Base-by-base conservation (phyloP, 2,329 filamentous ascomycete genomes). In the Penicillium nordicum region DNA sequence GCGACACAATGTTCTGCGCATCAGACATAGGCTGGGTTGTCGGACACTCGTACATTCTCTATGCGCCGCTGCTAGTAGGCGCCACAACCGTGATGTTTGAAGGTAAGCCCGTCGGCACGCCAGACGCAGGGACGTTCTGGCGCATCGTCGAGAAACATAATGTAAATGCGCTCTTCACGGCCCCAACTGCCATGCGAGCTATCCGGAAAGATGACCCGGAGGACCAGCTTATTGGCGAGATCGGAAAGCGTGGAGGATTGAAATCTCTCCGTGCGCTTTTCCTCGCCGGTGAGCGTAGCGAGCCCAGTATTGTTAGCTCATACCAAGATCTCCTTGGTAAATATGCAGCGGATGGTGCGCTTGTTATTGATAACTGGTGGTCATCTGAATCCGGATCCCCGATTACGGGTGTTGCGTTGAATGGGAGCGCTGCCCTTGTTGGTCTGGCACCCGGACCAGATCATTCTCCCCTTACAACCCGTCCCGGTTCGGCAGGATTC, bases 1-100 rank as follows among this genome's bases (percentile, higher is more conserved):
- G 90, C 0, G 91, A 96, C 70, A 90, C 95, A 58, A 84, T 88
- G 73, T 87, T 90, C 70, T 89, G 86, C 6, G 88, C 88, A 1
- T 90, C 87, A 14, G 92, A 97, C 68, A 93, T 97, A 55, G 93
- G 92, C 32, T 97, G 92, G 93, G 90, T 92, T 0, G 90, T 94
- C 0, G 90, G 90, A 3, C 86, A 92, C 69, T 88, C 86, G 6
- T 97, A 94, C 70, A 96, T 96, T 60, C 79, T 96, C 12, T 97
- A 97, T 69, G 92, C 85, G 4, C 92, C 92, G 12, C 82, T 97
- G 6, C 82, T 97, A 1, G 85, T 88, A 0, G 92, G 92, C 5
- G 92, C 92, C 2, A 87, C 92, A 1, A 96, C 91, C 0, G 84
- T 97, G 1, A 79, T 97, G 0, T 97, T 92, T 72, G 92, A 97